Percentiles rank a stretch among this genome's conserved stretches.
Conservation (phyloP, 495 filamentous ascomycete genomes). For the Penicillium fimorum region DNA sequence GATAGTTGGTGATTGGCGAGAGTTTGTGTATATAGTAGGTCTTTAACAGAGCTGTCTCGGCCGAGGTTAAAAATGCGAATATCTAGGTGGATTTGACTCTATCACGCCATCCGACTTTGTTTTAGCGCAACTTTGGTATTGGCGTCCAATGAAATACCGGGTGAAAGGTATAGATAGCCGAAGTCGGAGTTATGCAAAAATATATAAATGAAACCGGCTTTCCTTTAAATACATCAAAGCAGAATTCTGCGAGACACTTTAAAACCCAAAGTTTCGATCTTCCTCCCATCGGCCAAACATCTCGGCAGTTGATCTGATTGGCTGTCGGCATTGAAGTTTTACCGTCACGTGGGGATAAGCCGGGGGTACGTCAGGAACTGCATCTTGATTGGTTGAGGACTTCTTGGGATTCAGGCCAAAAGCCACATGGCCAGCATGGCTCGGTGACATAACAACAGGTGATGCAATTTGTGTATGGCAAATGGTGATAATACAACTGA, state of each 20-base stretch:
- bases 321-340: neutral
- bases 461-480: neutral
- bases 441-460: neutral
- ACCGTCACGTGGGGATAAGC: neutral
- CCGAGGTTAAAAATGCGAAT: conserved; percentile 14
- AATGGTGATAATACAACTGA: neutral
- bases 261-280: neutral
- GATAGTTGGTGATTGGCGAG: neutral
- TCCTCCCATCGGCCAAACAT: neutral
- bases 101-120: conserved; percentile 26
- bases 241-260: neutral
- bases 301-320: conserved; percentile 3
- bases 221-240: neutral
- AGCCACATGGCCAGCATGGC: neutral
- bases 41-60: conserved; percentile 17
- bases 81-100: conserved; percentile 17
- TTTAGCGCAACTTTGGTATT: conserved; percentile 17
- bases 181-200: neutral
- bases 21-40: neutral
- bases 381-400: conserved; percentile 5
- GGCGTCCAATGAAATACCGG: neutral
- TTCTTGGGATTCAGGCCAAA: neutral
- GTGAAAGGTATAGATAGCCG: neutral
- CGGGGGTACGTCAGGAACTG: conserved; percentile 7
- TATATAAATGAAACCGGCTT: neutral